Percentiles rank a stretch among this genome's conserved stretches.
phyloP scores from a whole-genome alignment of 2,329 filamentous ascomycete genomes.

The Colletotrichum chlorophyti region DNA sequence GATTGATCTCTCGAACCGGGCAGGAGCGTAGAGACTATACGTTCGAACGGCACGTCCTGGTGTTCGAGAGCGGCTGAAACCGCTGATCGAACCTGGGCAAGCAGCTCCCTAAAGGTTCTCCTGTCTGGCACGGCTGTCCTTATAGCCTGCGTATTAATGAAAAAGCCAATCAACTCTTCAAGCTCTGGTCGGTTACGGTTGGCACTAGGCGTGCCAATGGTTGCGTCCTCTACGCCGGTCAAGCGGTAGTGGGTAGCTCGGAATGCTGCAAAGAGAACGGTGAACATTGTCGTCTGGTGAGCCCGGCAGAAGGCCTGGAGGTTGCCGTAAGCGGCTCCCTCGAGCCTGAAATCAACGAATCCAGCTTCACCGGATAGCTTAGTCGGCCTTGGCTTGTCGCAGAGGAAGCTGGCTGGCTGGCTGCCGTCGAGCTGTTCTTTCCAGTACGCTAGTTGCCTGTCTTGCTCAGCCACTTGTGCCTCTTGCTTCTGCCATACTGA shows the following conservation, averaged over 20 bases:
- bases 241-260: constrained; percentile 26
- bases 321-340: background rate
- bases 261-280: constrained; percentile 23
- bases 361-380: constrained; percentile 27
- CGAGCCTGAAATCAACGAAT: constrained; percentile 5
- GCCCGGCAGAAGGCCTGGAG: constrained; percentile 25
- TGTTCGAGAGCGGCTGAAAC: constrained; percentile 26
- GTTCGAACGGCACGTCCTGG: constrained; percentile 30
- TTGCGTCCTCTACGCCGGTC: constrained; percentile 21
- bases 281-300: constrained; percentile 6
- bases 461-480: background rate
- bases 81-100: background rate
- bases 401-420: background rate
- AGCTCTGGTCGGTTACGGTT: constrained; percentile 17
- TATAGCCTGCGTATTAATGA: constrained; percentile 35
- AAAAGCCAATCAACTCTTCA: constrained; percentile 31
- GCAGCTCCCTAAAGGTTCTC: background rate
- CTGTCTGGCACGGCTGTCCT: constrained; percentile 4
- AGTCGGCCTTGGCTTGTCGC: constrained; percentile 20
- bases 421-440: constrained; percentile 38
- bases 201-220: constrained; percentile 26
- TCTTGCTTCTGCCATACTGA: background rate
- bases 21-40: background rate
- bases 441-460: background rate
- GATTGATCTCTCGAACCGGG: constrained; percentile 2